Evolutionary conservation across 768 basidiomycete species (phyloP).

Genomic region (Xerocomus spinulosus): DNA sequence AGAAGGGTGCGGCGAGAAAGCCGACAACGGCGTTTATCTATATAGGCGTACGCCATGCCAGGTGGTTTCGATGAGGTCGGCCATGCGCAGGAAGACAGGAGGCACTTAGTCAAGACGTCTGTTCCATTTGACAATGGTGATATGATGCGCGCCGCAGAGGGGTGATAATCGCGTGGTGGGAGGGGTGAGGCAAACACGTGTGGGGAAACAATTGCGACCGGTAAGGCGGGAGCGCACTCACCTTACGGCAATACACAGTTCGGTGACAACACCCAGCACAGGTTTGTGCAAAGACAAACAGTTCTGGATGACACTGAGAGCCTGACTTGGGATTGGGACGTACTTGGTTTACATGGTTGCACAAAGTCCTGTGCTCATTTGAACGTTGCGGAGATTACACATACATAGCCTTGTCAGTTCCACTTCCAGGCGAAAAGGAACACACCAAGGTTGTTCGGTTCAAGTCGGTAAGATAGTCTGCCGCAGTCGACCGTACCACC

Average conservation of each 20-base stretch:
- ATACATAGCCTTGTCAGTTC: conserved; percentile 12
- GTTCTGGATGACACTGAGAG: conserved; percentile 3
- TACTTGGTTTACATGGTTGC: not conserved
- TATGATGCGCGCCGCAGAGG: conserved; percentile 30
- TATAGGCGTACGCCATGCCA: conserved; percentile 29
- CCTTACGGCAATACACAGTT: conserved; percentile 4
- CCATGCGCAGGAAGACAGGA: conserved; percentile 29
- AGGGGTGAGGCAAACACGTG: conserved; percentile 31
- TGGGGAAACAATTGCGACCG: conserved; percentile 4
- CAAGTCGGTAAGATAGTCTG: not conserved
- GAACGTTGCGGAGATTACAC: conserved; percentile 21
- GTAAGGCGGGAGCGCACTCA: conserved; percentile 13
- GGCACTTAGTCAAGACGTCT: conserved; percentile 13
- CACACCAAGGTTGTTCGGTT: not conserved
- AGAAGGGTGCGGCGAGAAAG: conserved; percentile 17
- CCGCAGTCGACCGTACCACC: not conserved
- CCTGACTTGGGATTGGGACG: not conserved
- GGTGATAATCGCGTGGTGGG: conserved; percentile 34
- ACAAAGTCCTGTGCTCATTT: not conserved
- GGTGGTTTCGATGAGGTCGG: conserved; percentile 34
- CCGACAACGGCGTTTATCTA: conserved; percentile 24
- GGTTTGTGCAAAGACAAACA: conserved; percentile 11
- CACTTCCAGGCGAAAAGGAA: conserved; percentile 7
- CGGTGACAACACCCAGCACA: conserved; percentile 9
- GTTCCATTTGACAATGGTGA: conserved; percentile 21